A percentile compares a stretch with the other conserved stretches of the same genome.
phyloP scores from a whole-genome alignment of 306 rosid species.

The Prunus mongolica region DNA sequence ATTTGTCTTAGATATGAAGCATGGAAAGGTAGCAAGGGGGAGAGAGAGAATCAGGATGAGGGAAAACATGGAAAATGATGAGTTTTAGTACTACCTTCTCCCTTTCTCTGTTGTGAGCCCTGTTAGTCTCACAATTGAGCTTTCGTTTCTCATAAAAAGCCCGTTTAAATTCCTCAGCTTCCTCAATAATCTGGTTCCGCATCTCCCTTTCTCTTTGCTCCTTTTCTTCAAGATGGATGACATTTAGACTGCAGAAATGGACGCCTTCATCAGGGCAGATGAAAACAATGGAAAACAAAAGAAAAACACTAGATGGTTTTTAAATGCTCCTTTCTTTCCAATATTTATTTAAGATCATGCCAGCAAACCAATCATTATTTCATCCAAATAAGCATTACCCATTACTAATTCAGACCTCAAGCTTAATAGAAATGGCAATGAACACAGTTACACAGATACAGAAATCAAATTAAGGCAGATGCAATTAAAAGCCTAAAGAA shows the following conservation, averaged over 20 bases:
- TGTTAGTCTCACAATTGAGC: slow-evolving; percentile 67
- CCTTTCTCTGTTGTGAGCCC: slow-evolving; percentile 65
- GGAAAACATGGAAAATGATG: background rate
- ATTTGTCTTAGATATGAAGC: slow-evolving; percentile 21
- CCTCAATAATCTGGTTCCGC: slow-evolving; percentile 77
- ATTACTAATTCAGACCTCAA: background rate
- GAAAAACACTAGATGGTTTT: background rate
- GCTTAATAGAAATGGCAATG: background rate
- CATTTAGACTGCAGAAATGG: slow-evolving; percentile 53
- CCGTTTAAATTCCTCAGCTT: slow-evolving; percentile 79
- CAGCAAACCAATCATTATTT: background rate
- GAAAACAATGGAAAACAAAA: background rate
- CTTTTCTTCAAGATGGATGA: slow-evolving; percentile 78
- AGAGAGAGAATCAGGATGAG: background rate
- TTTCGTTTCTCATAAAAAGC: slow-evolving; percentile 78
- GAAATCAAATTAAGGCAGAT: background rate
- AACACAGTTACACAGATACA: background rate
- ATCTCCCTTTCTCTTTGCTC: slow-evolving; percentile 77
- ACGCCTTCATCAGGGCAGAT: background rate
- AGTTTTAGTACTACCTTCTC: slow-evolving; percentile 52
- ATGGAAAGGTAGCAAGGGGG: background rate
- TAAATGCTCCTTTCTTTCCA: background rate
- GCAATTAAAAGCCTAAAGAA: background rate
- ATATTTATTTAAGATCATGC: background rate
- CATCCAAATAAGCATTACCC: background rate